Conservation (phyloP, 73 alveolate genomes). For the Tetrahymena borealis region DNA sequence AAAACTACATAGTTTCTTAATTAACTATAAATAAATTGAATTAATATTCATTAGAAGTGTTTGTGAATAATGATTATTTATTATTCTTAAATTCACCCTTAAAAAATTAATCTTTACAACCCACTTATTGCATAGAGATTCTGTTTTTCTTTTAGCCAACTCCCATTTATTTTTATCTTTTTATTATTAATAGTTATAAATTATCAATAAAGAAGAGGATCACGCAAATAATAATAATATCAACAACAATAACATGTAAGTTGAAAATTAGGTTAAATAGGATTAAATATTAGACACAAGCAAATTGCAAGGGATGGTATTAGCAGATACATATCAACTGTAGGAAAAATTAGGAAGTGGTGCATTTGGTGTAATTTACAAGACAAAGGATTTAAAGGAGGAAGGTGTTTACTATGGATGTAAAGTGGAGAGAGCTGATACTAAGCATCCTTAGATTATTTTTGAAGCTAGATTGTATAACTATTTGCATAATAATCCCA, state of each 20-base stretch:
- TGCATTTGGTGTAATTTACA: constrained; percentile 84
- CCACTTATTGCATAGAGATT: too few species aligned
- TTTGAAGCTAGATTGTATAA: constrained; percentile 43
- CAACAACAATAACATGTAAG: not conserved
- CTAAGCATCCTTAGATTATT: constrained; percentile 45
- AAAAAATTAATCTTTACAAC: too few species aligned
- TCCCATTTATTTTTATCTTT: too few species aligned
- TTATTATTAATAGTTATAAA: too few species aligned
- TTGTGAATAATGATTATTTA: too few species aligned
- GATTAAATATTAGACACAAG: not conserved
- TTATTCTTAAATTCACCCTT: too few species aligned
- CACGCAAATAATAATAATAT: not conserved
- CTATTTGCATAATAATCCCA: constrained; percentile 9
- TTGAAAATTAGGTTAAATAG: not conserved
- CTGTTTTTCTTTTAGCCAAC: too few species aligned
- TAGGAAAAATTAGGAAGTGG: constrained; percentile 70
- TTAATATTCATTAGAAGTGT: too few species aligned
- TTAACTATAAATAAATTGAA: too few species aligned
- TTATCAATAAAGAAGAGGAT: not conserved
- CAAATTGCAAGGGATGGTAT: not conserved
- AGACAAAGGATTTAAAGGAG: constrained; percentile 34
- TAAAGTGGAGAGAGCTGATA: constrained; percentile 53
- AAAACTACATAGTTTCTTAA: too few species aligned
- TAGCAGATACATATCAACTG: constrained; percentile 68
- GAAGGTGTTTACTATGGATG: constrained; percentile 51